phyloP scores from a whole-genome alignment of 495 filamentous ascomycete genomes.

The Penicillium canariense region DNA sequence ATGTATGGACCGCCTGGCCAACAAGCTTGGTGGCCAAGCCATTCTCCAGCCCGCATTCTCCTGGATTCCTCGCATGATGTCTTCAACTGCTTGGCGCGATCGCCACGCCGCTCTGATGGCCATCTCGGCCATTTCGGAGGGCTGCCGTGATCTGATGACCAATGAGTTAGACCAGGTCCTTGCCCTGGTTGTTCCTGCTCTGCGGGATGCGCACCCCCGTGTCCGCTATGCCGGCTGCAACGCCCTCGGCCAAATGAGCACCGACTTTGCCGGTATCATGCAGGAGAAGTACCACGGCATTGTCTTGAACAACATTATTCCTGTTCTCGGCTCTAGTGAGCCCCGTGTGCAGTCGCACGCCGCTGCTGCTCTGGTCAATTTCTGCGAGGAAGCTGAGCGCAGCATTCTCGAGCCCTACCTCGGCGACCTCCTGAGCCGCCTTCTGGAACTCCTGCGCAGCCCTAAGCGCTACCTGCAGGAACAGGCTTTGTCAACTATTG shows the following conservation, averaged over 20 bases:
- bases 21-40: conserved; percentile 87
- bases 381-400: conserved; percentile 98
- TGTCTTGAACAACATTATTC: conserved; percentile 86
- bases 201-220: conserved; percentile 88
- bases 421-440: conserved; percentile 75
- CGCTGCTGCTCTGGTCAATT: conserved; percentile 95
- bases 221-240: conserved; percentile 99
- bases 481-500: conserved; percentile 96
- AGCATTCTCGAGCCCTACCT: conserved; percentile 90
- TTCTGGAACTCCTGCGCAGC: conserved; percentile 82
- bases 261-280: conserved; percentile 98
- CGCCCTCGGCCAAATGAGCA: conserved; percentile 99
- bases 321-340: conserved; percentile 84
- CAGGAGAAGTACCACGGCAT: conserved; percentile 88
- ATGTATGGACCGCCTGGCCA: conserved; percentile 96
- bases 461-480: conserved; percentile 96
- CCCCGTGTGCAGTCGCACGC: conserved; percentile 96
- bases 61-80: conserved; percentile 98
- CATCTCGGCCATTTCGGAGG: conserved; percentile 97
- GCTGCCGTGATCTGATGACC: conserved; percentile 93
- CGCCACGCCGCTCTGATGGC: conserved; percentile 98
- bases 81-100: conserved; percentile 90
- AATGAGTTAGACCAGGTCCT: conserved; percentile 91
- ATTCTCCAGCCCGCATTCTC: conserved; percentile 91
- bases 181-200: conserved; percentile 85